Evolutionary conservation across 2,329 filamentous ascomycete species (phyloP).

Genomic region (Harringtonia lauricola): DNA sequence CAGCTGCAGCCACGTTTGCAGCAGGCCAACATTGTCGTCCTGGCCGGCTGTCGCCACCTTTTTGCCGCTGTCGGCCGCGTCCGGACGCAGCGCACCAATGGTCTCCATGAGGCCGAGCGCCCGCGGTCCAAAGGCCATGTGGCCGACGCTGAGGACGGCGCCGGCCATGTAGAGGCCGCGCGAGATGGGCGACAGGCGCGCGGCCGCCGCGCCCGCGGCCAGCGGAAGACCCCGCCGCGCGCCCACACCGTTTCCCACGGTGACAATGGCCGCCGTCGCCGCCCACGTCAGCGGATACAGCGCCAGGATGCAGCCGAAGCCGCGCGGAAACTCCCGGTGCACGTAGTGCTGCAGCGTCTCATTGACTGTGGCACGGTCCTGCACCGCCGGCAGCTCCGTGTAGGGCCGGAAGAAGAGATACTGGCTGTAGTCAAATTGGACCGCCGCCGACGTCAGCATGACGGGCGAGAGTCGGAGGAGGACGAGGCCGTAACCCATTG

Average conservation of each 20-base stretch:
- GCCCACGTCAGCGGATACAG: slow-evolving; percentile 3
- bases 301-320: slow-evolving; percentile 1
- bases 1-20: not conserved
- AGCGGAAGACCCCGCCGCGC: too few species aligned
- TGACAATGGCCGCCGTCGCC: not conserved
- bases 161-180: slow-evolving; percentile 2
- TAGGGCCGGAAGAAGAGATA: slow-evolving; percentile 1
- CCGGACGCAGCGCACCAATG: not conserved
- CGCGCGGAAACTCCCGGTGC: not conserved
- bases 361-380: not conserved
- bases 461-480: slow-evolving; percentile 1
- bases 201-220: not conserved
- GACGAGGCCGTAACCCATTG: too few species aligned
- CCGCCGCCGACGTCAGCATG: slow-evolving; percentile 2
- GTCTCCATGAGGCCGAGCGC: not conserved
- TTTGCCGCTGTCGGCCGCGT: not conserved
- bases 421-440: slow-evolving; percentile 2
- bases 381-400: not conserved
- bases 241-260: not conserved
- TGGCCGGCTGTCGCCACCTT: not conserved
- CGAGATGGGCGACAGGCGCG: not conserved
- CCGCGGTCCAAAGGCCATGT: not conserved
- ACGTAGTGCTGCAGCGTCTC: slow-evolving; percentile 1
- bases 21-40: not conserved
- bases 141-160: not conserved